A percentile compares a stretch with the other conserved stretches of the same genome.
Conservation (phyloP, 352 stramenopile species). For the Phytophthora capsici region DNA sequence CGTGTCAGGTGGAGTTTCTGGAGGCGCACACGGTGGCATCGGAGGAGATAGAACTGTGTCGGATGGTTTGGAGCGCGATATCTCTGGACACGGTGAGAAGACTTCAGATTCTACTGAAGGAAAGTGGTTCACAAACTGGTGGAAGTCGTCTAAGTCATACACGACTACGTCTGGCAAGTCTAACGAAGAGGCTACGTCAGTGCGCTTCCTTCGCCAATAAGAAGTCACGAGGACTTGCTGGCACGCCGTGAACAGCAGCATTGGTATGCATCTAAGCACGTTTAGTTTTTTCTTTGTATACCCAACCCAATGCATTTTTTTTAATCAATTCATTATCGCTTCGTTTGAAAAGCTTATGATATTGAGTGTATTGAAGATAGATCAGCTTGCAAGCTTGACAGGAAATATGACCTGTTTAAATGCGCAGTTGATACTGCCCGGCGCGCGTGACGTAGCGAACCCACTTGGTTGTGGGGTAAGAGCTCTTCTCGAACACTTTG, state of each 20-base stretch:
- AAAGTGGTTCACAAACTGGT: not conserved
- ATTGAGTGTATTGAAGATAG: too few species aligned
- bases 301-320: not conserved
- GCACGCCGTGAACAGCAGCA: not conserved
- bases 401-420: slow-evolving; percentile 62
- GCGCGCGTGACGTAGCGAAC: slow-evolving; percentile 98
- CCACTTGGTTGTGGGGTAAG: slow-evolving; percentile 98
- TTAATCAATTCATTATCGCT: slow-evolving; percentile 1
- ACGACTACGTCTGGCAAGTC: too few species aligned
- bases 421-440: slow-evolving; percentile 97
- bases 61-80: not conserved
- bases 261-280: too few species aligned
- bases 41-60: too few species aligned
- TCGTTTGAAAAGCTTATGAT: not conserved
- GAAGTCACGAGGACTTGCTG: not conserved
- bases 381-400: not conserved
- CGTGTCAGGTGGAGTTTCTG: not conserved
- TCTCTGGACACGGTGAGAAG: not conserved
- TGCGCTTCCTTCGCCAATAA: not conserved
- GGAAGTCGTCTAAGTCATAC: not conserved
- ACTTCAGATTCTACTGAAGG: not conserved
- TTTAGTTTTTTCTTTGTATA: too few species aligned
- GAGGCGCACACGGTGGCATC: too few species aligned
- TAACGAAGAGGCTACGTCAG: too few species aligned
- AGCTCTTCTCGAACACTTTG: slow-evolving; percentile 99